Conservation (phyloP, 805 yeast species). For the Metschnikowia baotianmanensis region DNA sequence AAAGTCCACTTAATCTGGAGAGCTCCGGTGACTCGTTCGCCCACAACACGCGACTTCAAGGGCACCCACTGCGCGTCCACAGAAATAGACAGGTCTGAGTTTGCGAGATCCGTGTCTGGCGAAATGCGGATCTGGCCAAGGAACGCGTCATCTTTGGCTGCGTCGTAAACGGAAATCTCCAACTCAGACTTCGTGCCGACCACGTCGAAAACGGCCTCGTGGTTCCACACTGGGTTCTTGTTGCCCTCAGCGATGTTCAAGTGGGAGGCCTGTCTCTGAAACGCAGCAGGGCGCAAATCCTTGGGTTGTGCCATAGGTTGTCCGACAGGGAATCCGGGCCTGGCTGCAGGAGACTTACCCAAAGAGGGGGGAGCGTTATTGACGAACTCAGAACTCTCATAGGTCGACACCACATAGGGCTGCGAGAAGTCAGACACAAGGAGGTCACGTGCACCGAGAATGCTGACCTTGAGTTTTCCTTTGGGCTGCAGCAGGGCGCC, state of each 20-base stretch:
- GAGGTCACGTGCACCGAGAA: slow-evolving; percentile 75
- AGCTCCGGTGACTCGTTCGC: slow-evolving; percentile 76
- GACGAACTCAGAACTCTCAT: slow-evolving; percentile 87
- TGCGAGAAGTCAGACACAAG: slow-evolving; percentile 55
- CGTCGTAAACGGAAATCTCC: slow-evolving; percentile 89
- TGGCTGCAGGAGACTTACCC: slow-evolving; percentile 28
- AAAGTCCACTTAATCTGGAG: slow-evolving; percentile 75
- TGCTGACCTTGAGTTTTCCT: slow-evolving; percentile 80
- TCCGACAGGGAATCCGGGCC: slow-evolving; percentile 17
- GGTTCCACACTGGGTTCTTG: slow-evolving; percentile 81
- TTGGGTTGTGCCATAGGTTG: slow-evolving; percentile 10
- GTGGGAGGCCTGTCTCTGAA: slow-evolving; percentile 41
- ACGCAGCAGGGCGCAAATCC: slow-evolving; percentile 31
- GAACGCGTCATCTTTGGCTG: slow-evolving; percentile 75
- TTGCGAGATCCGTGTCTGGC: slow-evolving; percentile 52
- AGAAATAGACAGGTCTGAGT: slow-evolving; percentile 37
- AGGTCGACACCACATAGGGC: slow-evolving; percentile 89
- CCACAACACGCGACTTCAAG: slow-evolving; percentile 68
- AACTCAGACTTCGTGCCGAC: slow-evolving; percentile 79
- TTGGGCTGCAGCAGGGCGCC: slow-evolving; percentile 49
- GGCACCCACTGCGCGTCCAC: slow-evolving; percentile 68
- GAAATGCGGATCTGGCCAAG: slow-evolving; percentile 78
- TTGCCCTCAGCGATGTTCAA: slow-evolving; percentile 24
- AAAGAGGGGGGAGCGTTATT: slow-evolving; percentile 70
- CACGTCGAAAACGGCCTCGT: slow-evolving; percentile 90